Base-by-base conservation (phyloP, 768 basidiomycete genomes). In the Leccinum olivaceopallidum region DNA sequence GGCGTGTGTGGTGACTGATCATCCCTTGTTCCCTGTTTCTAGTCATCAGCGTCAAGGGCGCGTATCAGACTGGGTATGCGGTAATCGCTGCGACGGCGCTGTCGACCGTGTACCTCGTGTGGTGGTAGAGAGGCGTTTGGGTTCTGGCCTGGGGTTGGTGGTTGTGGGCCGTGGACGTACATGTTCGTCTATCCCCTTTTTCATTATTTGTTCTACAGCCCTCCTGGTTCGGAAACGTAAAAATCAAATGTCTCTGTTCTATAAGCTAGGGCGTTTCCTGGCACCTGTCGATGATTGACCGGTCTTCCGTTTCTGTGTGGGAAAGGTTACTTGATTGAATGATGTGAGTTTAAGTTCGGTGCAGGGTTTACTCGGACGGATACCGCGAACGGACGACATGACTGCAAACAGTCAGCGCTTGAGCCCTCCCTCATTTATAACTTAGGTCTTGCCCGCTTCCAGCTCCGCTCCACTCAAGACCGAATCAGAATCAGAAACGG, bases 31-130 rank as follows among this genome's bases (percentile, higher is more conserved):
- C 39, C 16, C 0, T 10, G 39, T 26, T 7, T 59, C 16, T 67
- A 98, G 95, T 94, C 76, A 73, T 93, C 71, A 84, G 79, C 48
- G 78, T 97, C 62, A 94, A 90, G 73, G 87, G 88, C 16, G 88
- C 85, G 9, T 97, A 96, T 73, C 73, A 73, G 24, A 82, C 90
- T 13, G 95, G 91, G 3, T 98, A 97, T 75, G 83, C 85, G 48
- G 94, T 96, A 34, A 71, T 97, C 8, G 94, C 84, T 37, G 87
- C 87, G 18, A 88, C 91, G 16, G 90, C 85, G 53, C 71, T 92
- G 47, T 83, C 89, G 47, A 94, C 92, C 24, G 80, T 86, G 55
- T 89, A 80, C 37, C 82, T 95, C 62, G 80, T 70, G 16, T 69
- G 68, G 68, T 68, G 55, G 53, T 68, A 20, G 52, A 22, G 14